Conservation (phyloP, 2,329 filamentous ascomycete genomes). For the Arachnomyces sp. region DNA sequence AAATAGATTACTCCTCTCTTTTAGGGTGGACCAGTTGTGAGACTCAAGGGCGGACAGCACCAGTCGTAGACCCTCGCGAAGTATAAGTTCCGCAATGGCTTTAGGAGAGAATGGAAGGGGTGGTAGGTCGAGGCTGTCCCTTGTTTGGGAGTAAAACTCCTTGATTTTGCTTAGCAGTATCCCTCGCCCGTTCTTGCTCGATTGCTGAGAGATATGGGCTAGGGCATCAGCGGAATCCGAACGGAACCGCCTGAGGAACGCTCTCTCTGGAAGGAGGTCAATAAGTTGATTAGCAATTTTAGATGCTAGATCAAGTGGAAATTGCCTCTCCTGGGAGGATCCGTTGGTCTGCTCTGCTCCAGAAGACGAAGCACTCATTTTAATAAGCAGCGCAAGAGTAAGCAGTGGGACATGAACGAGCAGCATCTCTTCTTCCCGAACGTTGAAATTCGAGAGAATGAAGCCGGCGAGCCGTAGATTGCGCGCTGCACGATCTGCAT, state of each 20-base stretch:
- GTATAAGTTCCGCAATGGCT: slow-evolving; percentile 53
- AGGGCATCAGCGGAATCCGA: slow-evolving; percentile 6
- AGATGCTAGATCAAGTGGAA: slow-evolving; percentile 23
- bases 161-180: slow-evolving; percentile 50
- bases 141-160: slow-evolving; percentile 61
- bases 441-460: slow-evolving; percentile 79
- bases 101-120: slow-evolving; percentile 51
- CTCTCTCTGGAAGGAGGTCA: slow-evolving; percentile 56
- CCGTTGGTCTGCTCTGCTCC: slow-evolving; percentile 4
- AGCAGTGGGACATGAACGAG: slow-evolving; percentile 73
- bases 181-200: too few relatives aligned
- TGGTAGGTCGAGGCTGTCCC: slow-evolving; percentile 58
- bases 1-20: slow-evolving; percentile 52
- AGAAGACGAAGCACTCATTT: slow-evolving; percentile 32
- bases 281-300: slow-evolving; percentile 50
- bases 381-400: slow-evolving; percentile 53
- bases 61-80: slow-evolving; percentile 48
- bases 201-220: slow-evolving; percentile 3
- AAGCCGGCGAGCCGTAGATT: slow-evolving; percentile 71
- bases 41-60: slow-evolving; percentile 24
- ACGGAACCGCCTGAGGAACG: slow-evolving; percentile 41
- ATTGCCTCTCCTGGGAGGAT: slow-evolving; percentile 10
- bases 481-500: slow-evolving; percentile 44
- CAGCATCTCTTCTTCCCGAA: slow-evolving; percentile 93
- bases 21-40: slow-evolving; percentile 37